Evolutionary conservation across 306 rosid genomes (phyloP).

Genomic region (Prinsepia uniflora): DNA sequence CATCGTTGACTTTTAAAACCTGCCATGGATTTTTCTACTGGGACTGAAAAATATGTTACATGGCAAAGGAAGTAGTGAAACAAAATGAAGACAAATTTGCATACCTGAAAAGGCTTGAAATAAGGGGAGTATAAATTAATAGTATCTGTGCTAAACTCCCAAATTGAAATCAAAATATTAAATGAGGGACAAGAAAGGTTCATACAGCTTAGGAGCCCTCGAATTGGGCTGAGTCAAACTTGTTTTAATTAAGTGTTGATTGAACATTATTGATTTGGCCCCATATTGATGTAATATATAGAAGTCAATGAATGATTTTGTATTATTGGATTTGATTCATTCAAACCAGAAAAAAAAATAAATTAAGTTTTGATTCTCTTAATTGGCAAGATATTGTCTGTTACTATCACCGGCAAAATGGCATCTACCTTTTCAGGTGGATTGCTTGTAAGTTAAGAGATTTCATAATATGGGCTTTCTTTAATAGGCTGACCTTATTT

Average conservation of each 20-base stretch:
- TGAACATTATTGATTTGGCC: neutral
- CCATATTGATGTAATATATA: neutral
- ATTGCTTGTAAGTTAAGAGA: too few relatives aligned
- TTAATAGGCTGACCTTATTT: too few relatives aligned
- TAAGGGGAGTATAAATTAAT: neutral
- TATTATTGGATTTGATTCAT: neutral
- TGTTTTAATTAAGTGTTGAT: neutral
- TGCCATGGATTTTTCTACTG: neutral
- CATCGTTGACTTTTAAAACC: slow-evolving; percentile 29
- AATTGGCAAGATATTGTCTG: too few relatives aligned
- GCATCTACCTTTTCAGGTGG: too few relatives aligned
- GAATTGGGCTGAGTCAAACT: neutral
- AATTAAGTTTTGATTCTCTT: too few relatives aligned
- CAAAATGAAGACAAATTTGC: too few relatives aligned
- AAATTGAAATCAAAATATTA: neutral
- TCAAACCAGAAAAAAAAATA: neutral
- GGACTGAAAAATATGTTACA: too few relatives aligned
- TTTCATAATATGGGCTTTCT: too few relatives aligned
- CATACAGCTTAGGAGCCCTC: neutral
- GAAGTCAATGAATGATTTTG: neutral
- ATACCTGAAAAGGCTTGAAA: too few relatives aligned
- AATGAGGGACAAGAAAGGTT: neutral
- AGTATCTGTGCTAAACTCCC: neutral
- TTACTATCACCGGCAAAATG: too few relatives aligned
- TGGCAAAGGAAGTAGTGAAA: too few relatives aligned